Evolutionary conservation across 441 rosid species (phyloP).

Genomic region (Eruca vesicaria): DNA sequence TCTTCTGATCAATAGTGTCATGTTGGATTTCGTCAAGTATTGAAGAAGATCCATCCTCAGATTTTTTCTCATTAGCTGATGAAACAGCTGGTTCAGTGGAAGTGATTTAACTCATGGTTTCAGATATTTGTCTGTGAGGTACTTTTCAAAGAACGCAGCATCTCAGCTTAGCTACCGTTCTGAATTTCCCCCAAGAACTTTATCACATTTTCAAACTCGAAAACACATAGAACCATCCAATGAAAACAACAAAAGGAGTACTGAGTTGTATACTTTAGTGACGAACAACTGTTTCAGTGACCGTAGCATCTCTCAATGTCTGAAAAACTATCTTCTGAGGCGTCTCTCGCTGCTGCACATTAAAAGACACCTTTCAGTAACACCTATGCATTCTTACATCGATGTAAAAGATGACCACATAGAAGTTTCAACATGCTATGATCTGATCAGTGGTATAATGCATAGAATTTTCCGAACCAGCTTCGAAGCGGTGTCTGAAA

Average conservation of each 20-base stretch:
- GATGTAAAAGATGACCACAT: no score
- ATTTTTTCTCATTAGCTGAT: conserved; percentile 26
- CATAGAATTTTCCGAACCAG: no score
- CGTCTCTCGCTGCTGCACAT: conserved; percentile 57
- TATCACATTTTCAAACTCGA: no score
- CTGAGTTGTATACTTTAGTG: conserved; percentile 53
- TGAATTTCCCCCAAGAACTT: conserved; percentile 3
- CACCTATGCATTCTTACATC: no score
- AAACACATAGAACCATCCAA: no score
- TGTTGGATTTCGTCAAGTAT: conserved; percentile 50
- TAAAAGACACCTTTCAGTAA: background rate
- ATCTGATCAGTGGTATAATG: no score
- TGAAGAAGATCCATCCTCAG: conserved; percentile 30
- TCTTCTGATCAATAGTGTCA: conserved; percentile 47
- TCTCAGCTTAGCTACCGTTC: conserved; percentile 61
- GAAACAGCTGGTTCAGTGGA: conserved; percentile 60
- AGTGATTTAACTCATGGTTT: conserved; percentile 48
- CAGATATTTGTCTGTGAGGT: conserved; percentile 60
- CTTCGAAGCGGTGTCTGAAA: no score
- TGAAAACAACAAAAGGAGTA: no score
- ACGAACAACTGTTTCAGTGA: conserved; percentile 59
- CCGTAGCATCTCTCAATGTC: conserved; percentile 72
- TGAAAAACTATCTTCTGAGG: conserved; percentile 73
- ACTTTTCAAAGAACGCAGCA: conserved; percentile 58
- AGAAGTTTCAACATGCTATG: no score